These are phyloP conservation scores for Yamadazyma philogaea DNA, from an alignment of 805 yeast genomes.

Conservation along the genomic window DNA sequence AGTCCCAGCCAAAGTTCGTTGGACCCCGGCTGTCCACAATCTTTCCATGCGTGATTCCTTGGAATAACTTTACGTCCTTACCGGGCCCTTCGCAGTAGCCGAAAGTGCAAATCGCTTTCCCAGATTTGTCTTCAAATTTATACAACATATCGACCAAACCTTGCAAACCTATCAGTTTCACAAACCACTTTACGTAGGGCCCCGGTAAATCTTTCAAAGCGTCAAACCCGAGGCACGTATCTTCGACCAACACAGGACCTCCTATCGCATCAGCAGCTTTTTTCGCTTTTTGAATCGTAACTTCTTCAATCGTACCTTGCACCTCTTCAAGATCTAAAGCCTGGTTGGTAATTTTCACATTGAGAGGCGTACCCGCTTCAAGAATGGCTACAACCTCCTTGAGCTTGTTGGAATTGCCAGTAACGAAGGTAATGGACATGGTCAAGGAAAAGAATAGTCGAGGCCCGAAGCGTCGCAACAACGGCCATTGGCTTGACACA, in stretches of 20 bases:
- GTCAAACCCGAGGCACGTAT: constrained; percentile 82
- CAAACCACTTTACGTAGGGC: constrained; percentile 92
- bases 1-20: constrained; percentile 90
- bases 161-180: constrained; percentile 66
- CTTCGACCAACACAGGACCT: constrained; percentile 93
- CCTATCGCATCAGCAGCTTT: constrained; percentile 60
- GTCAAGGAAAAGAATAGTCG: background rate
- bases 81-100: constrained; percentile 88
- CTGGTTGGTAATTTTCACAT: constrained; percentile 54
- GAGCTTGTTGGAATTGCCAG: constrained; percentile 87
- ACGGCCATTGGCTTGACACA: constrained; percentile 4
- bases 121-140: constrained; percentile 80
- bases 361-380: constrained; percentile 26
- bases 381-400: constrained; percentile 80
- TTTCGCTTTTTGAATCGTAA: constrained; percentile 74
- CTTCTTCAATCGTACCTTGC: constrained; percentile 83
- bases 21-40: constrained; percentile 82
- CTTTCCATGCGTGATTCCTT: constrained; percentile 77
- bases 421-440: constrained; percentile 58
- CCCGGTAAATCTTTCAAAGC: constrained; percentile 88
- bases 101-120: constrained; percentile 87
- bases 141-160: constrained; percentile 75
- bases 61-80: constrained; percentile 67
- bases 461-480: background rate
- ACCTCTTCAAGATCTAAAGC: constrained; percentile 83